phyloP scores from a whole-genome alignment of 805 yeast genomes.

The Cyberlindnera bimundalis region DNA sequence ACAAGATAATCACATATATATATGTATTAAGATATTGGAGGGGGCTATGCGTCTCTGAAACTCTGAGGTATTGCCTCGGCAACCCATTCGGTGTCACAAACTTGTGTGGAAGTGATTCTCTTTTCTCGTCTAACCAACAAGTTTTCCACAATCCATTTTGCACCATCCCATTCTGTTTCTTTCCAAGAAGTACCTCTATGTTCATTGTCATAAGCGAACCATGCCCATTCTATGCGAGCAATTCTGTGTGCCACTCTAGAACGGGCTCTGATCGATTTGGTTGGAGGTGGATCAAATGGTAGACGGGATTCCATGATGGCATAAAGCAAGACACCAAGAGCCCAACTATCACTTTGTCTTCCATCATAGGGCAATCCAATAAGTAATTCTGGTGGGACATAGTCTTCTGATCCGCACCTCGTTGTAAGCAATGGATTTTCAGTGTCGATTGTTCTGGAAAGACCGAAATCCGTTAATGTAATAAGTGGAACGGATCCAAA shows the following conservation, averaged over 20 bases:
- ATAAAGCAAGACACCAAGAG: conserved; percentile 87
- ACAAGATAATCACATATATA: too few species aligned
- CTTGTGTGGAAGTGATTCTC: conserved; percentile 35
- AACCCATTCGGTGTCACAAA: conserved; percentile 37
- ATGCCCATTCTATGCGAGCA: conserved; percentile 89
- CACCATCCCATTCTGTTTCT: conserved; percentile 39
- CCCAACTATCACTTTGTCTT: conserved; percentile 89
- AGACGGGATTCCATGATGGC: conserved; percentile 79
- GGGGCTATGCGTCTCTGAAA: conserved; percentile 3
- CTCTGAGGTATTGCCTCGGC: conserved; percentile 12
- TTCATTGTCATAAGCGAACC: conserved; percentile 52
- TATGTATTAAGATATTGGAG: too few species aligned
- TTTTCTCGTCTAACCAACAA: conserved; percentile 47
- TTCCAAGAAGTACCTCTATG: conserved; percentile 19
- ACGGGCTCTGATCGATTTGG: conserved; percentile 39
- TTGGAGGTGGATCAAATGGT: conserved; percentile 88
- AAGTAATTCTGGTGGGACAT: conserved; percentile 89
- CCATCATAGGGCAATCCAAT: conserved; percentile 94
- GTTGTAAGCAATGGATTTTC: conserved; percentile 68
- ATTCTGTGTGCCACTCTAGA: conserved; percentile 80
- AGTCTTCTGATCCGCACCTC: conserved; percentile 95
- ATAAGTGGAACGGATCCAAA: conserved; percentile 37
- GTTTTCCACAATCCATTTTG: conserved; percentile 47
- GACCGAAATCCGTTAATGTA: conserved; percentile 83
- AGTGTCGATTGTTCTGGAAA: conserved; percentile 65